A percentile compares a stretch with the other conserved stretches of the same genome.
Evolutionary conservation across 2,329 filamentous ascomycete genomes (phyloP).

Genomic region (Biscogniauxia mediterranea): DNA sequence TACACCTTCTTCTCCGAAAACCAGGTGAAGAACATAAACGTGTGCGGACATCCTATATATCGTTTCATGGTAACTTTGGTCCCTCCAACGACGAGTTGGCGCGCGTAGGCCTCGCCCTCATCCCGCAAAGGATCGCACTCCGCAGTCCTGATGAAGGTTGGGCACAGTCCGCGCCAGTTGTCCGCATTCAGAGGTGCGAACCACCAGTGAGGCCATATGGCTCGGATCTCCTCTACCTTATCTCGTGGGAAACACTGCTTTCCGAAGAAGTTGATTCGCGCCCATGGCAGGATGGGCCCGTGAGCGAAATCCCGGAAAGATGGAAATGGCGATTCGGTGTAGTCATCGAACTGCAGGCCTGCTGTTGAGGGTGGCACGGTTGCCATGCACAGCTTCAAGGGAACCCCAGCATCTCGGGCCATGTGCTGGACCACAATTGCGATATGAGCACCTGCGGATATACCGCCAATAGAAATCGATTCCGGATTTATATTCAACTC

Average conservation of each 20-base stretch:
- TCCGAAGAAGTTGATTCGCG: slow-evolving; percentile 35
- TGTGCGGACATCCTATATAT: slow-evolving; percentile 48
- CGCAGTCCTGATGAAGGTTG: slow-evolving; percentile 35
- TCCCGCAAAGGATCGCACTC: slow-evolving; percentile 45
- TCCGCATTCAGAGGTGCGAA: slow-evolving; percentile 31
- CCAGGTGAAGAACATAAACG: slow-evolving; percentile 39
- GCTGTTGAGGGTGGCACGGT: slow-evolving; percentile 32
- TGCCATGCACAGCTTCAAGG: slow-evolving; percentile 35
- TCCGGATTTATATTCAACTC: slow-evolving; percentile 31
- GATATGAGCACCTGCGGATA: slow-evolving; percentile 39
- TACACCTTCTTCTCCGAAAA: slow-evolving; percentile 32
- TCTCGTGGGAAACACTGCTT: slow-evolving; percentile 28
- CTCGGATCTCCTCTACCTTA: slow-evolving; percentile 23
- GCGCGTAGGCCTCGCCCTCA: slow-evolving; percentile 48
- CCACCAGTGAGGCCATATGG: slow-evolving; percentile 36
- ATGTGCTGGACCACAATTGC: slow-evolving; percentile 36
- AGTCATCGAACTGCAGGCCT: slow-evolving; percentile 29
- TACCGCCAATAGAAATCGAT: slow-evolving; percentile 38
- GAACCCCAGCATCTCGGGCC: slow-evolving; percentile 37
- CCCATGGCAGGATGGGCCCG: slow-evolving; percentile 35
- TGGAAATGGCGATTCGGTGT: slow-evolving; percentile 34
- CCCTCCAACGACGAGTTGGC: slow-evolving; percentile 41
- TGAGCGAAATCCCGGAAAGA: slow-evolving; percentile 36
- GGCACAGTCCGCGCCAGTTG: slow-evolving; percentile 33
- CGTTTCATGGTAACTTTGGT: slow-evolving; percentile 44